Conservation (phyloP, 1,139 yeast species). For the Pichia sp. region DNA sequence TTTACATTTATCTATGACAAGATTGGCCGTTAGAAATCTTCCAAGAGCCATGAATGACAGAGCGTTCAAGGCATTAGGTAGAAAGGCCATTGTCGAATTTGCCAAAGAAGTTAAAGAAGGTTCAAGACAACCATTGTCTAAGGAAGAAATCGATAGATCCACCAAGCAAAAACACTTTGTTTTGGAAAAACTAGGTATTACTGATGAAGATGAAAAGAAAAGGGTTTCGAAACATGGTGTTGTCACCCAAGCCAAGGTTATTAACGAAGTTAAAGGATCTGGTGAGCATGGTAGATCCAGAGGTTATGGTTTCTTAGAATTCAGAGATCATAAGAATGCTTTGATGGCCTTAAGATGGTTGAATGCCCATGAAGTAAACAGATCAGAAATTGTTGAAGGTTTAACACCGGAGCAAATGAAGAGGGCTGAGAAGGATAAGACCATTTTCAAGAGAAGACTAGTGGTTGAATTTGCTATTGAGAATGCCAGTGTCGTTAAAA, state of each 20-base stretch:
- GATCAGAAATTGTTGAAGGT: constrained; percentile 65
- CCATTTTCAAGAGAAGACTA: constrained; percentile 55
- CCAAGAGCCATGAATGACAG: constrained; percentile 90
- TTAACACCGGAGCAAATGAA: constrained; percentile 61
- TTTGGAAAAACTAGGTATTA: constrained; percentile 28
- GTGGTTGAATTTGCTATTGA: constrained; percentile 96
- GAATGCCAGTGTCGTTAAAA: constrained; percentile 85
- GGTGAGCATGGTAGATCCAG: constrained; percentile 87
- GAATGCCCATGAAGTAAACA: constrained; percentile 81
- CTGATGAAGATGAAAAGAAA: constrained; percentile 46
- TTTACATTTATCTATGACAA: constrained; percentile 81
- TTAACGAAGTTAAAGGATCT: constrained; percentile 84
- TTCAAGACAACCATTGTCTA: constrained; percentile 74
- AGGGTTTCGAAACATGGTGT: constrained; percentile 72
- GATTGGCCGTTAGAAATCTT: constrained; percentile 87
- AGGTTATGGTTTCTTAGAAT: constrained; percentile 95
- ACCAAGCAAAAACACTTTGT: constrained; percentile 43
- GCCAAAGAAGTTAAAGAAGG: constrained; percentile 83
- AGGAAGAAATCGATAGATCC: constrained; percentile 83
- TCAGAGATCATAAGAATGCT: constrained; percentile 86
- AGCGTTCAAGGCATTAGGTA: constrained; percentile 82
- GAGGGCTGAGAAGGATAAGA: constrained; percentile 41
- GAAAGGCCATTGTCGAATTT: constrained; percentile 91
- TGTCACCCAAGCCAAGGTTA: constrained; percentile 86
- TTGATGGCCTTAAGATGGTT: constrained; percentile 96